Base-by-base conservation (phyloP, 371 early-diverging fungal species). In the Apophysomyces trapeziformis region DNA sequence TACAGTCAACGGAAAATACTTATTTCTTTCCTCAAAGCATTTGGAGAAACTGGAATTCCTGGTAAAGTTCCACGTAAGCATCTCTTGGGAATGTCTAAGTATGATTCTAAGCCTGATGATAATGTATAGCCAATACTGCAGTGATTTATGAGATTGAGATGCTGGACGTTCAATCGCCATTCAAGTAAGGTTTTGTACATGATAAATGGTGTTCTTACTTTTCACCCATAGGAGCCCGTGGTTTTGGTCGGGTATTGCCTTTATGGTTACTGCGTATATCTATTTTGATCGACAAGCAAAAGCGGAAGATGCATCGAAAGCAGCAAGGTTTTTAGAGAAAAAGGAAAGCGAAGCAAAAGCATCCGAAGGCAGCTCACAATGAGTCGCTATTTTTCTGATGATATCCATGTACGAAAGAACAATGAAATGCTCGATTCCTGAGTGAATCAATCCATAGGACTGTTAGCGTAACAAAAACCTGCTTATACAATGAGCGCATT, bases 111-210 rank as follows among this genome's bases (percentile, higher is more conserved):
- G 26, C 12, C 12, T 21, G 5, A 11, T 41, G 2, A 41, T 11
- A 1, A 41, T 26, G 3, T 44, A 57, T 69, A 74, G 76, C 66
- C 38, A 72, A 77, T 57, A 70, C 79, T 13, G 70, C 77, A 12
- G 45, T 81, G 32, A 62, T 81, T 8, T 75, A 72, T 45, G 82
- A 81, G 36, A 71, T 81, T 38, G 82, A 81, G 39, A 44, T 76
- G 26, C 13, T 78, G 9, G 12, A 73, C 12, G 66, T 73, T 16
- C 50, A 69, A 12, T 62, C 73, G 2, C 76, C 79, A 11, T 75
- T 69, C 58, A 67, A 56, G 82, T 81, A 75, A 67, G 75, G 26
- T 9, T 4, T 26, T 7, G 12, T 5, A 9, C 13, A 58, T 39
- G 16, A 39, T 50, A 54, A 26, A 0, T 26, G 32, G 13, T 56